Evolutionary conservation across 495 filamentous ascomycete genomes (phyloP), one percentile per base, ranked within the genome.

Genomic region (Aspergillus carlsbadensis): DNA sequence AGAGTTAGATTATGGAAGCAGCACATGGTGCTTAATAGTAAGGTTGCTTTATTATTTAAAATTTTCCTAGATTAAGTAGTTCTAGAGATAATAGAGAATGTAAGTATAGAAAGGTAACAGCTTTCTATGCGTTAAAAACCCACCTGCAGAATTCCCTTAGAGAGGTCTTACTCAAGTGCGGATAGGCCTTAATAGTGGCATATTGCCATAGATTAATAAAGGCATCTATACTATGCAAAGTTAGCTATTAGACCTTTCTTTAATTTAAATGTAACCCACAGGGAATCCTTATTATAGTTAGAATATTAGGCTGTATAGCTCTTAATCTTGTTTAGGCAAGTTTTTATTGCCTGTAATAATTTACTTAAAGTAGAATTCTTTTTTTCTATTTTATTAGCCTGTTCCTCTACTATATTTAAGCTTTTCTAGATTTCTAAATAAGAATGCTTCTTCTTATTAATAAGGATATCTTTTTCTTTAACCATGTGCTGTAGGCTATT

Each of bases 1-100:
- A 24, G 65, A 57, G 39, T 67, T 65, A 20, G 65, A 65, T 15
- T 36, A 37, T 45, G 53, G 43, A 15, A 64, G 54, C 15, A 51
- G 49, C 8, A 64, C 39, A 17, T 35, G n/a, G 31, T 50, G 51
- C 17, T 54, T 26, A 0, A 26, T 37, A 15, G 22, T 34, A 11
- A 35, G 49, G 17, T 11, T 56, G 35, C 18, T 52, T 29, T 36
- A 20, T 44, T 14, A 29, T 49, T 35, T 47, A 37, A 14, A 53
- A 31, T 11, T 43, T 35, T 49, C 33, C 37, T 8, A 50, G 40
- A 39, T 15, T 29, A 7, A 35, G 6, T 22, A 36, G 18, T 56
- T 42, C 54, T 51, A 43, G 10, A 48, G 20, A 22, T 13, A 22
- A 34, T 2, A 24, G 36, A 26, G n/a, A 11, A 45, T 43, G 14